A percentile compares a stretch with the other conserved stretches of the same genome.
These are phyloP conservation scores for Colletotrichum sp. DNA, from an alignment of 2,329 filamentous ascomycete genomes.

Conservation along the genomic window DNA sequence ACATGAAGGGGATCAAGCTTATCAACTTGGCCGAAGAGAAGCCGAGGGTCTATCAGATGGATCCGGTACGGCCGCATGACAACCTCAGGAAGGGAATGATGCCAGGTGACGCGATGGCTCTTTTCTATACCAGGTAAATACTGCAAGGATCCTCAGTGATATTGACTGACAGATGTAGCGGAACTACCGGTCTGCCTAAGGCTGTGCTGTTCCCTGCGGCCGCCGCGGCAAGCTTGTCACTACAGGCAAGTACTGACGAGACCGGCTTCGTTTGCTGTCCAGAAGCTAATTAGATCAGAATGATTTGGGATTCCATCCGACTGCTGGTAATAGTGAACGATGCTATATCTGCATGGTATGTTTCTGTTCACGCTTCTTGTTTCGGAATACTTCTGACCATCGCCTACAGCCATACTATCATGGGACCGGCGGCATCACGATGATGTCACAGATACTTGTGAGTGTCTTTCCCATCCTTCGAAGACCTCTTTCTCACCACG, in stretches of 20 bases:
- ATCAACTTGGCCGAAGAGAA: slow-evolving; percentile 46
- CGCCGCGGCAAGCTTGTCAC: slow-evolving; percentile 33
- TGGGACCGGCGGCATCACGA: slow-evolving; percentile 70
- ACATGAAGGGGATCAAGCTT: slow-evolving; percentile 56
- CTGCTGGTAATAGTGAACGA: not conserved
- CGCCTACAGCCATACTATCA: slow-evolving; percentile 62
- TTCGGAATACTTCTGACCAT: not conserved
- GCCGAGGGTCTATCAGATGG: slow-evolving; percentile 45
- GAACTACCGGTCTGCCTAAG: slow-evolving; percentile 79
- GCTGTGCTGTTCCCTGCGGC: slow-evolving; percentile 65
- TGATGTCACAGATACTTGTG: slow-evolving; percentile 58
- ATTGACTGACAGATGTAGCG: slow-evolving; percentile 41
- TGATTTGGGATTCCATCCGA: not conserved
- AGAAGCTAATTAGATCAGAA: not conserved
- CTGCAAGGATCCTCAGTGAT: accelerated
- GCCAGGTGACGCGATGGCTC: slow-evolving; percentile 59
- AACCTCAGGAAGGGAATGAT: slow-evolving; percentile 57
- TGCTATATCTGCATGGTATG: slow-evolving; percentile 13
- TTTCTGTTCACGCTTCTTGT: accelerated
- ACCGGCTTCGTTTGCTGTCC: not conserved
- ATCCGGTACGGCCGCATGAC: slow-evolving; percentile 58
- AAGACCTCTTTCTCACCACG: slow-evolving; percentile 13
- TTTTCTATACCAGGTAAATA: slow-evolving; percentile 68
- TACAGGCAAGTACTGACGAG: not conserved
- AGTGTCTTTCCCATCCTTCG: slow-evolving; percentile 40